Evolutionary conservation across 345 rosid genomes (phyloP), one percentile per base, ranked within the genome.

Genomic region (Eucalyptus grandis): DNA sequence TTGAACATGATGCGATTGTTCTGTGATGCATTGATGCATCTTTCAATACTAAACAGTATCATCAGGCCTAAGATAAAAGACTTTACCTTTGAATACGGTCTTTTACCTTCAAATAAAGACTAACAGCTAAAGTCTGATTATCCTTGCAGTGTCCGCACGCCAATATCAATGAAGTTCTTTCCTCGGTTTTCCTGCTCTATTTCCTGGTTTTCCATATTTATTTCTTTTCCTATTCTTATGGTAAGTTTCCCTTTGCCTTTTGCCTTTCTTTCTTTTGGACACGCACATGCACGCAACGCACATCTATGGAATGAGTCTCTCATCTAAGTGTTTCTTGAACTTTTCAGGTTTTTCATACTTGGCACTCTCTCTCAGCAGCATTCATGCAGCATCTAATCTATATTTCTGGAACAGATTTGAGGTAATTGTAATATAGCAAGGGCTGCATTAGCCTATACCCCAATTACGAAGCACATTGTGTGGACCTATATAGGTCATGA

Each of bases 351-450:
- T 96, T 94, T 98, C 99, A 14, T 98, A 98, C 89, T 90, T 97
- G 91, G 99, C 99, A 67, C 96, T 98, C 40, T 91, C 95, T 86
- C 96, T 99, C 98, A 9, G 98, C 98, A 47, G 98, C 97, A n/a
- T 97, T 98, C 91, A 97, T 97, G 99, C 99, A 95, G 91, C 99
- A 98, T 90, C 96, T 97, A 90, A 96, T 98, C 90, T 98, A 37
- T 98, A 97, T 92, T 98, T 98, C 92, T 98, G 99, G 99, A 98
- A 97, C 92, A 96, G 98, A 53, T 98, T 98, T 83, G 99, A 98
- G 99, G 99, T 98, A 93, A 90, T 34, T 51, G 86, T 80, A 44
- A 31, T 89, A 56, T 47, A 56, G 85, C 85, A 77, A 37, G 47
- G 27, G 83, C 14, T 6, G 83, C 83, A 50, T 53, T 51, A 26